phyloP scores from a whole-genome alignment of 768 basidiomycete genomes.

The Suillus alpinus region DNA sequence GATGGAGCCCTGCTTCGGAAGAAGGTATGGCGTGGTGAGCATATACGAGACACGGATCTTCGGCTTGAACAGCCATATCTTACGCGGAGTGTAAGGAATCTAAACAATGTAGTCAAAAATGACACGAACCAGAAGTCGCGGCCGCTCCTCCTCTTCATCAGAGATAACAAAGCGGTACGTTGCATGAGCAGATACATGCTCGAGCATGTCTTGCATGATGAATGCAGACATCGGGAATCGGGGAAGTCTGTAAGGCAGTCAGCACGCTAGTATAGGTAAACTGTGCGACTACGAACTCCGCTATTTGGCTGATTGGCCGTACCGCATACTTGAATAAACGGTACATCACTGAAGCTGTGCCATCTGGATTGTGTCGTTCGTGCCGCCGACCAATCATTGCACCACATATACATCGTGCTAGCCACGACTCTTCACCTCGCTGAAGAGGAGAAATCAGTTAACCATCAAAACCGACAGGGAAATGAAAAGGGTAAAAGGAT shows the following conservation, averaged over 20 bases:
- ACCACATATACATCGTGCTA: slow-evolving; percentile 80
- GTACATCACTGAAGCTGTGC: slow-evolving; percentile 43
- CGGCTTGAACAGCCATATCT: slow-evolving; percentile 97
- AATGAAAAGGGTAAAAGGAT: slow-evolving; percentile 3
- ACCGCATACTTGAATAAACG: slow-evolving; percentile 85
- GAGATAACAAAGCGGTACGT: slow-evolving; percentile 87
- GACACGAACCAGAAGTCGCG: slow-evolving; percentile 69
- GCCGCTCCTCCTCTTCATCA: slow-evolving; percentile 83
- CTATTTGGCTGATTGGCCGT: slow-evolving; percentile 57
- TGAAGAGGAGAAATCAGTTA: slow-evolving; percentile 25
- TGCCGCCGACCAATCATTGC: slow-evolving; percentile 73
- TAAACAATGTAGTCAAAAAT: not conserved
- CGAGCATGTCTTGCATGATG: slow-evolving; percentile 87
- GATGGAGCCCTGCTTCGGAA: slow-evolving; percentile 62
- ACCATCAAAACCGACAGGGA: slow-evolving; percentile 15
- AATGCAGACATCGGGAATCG: slow-evolving; percentile 78
- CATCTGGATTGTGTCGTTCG: slow-evolving; percentile 37
- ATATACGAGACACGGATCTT: slow-evolving; percentile 77
- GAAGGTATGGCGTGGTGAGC: slow-evolving; percentile 47
- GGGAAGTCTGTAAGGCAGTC: slow-evolving; percentile 27
- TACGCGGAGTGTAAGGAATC: not conserved
- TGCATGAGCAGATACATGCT: slow-evolving; percentile 89
- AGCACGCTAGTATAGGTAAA: not conserved
- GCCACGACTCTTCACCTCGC: slow-evolving; percentile 61
- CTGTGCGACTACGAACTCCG: slow-evolving; percentile 53